These are phyloP conservation scores for Metschnikowia aberdeeniae DNA, from an alignment of 805 yeast species.

Conservation along the genomic window DNA sequence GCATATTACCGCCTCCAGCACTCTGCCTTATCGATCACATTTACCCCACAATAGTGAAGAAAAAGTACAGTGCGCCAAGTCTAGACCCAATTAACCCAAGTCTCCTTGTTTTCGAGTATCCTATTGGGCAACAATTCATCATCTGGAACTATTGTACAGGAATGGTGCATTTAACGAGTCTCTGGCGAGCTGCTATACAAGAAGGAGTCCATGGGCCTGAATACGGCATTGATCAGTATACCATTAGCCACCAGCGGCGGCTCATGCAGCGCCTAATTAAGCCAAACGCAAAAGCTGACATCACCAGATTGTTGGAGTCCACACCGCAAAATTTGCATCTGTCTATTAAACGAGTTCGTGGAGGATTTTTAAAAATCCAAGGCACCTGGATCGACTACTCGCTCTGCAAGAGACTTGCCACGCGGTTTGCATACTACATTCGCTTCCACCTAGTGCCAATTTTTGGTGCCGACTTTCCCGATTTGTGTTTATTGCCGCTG, in stretches of 20 bases:
- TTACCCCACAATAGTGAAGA: constrained; percentile 14
- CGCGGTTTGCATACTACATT: constrained; percentile 72
- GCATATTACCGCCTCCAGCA: neutral
- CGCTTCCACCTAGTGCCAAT: constrained; percentile 73
- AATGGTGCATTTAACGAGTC: constrained; percentile 80
- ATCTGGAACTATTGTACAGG: constrained; percentile 87
- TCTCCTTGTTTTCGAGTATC: constrained; percentile 69
- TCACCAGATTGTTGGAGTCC: constrained; percentile 63
- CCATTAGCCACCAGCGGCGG: neutral
- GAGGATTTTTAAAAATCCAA: constrained; percentile 88
- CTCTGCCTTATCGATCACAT: neutral
- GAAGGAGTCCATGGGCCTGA: constrained; percentile 3
- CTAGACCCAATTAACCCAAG: constrained; percentile 63
- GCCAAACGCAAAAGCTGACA: constrained; percentile 61
- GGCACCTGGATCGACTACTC: constrained; percentile 88
- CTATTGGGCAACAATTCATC: constrained; percentile 64
- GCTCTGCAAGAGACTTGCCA: constrained; percentile 63
- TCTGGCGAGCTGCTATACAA: constrained; percentile 61
- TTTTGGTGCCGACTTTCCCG: constrained; percentile 70
- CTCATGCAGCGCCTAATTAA: constrained; percentile 1
- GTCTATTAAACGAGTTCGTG: constrained; percentile 70
- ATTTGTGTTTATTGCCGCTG: constrained; percentile 52
- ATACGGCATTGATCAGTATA: neutral
- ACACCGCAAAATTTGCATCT: constrained; percentile 59
- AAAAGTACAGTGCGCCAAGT: constrained; percentile 63